Evolutionary conservation across 2,329 filamentous ascomycete genomes (phyloP), one percentile per base, ranked within the genome.

Genomic region (Aspergillus sp.): DNA sequence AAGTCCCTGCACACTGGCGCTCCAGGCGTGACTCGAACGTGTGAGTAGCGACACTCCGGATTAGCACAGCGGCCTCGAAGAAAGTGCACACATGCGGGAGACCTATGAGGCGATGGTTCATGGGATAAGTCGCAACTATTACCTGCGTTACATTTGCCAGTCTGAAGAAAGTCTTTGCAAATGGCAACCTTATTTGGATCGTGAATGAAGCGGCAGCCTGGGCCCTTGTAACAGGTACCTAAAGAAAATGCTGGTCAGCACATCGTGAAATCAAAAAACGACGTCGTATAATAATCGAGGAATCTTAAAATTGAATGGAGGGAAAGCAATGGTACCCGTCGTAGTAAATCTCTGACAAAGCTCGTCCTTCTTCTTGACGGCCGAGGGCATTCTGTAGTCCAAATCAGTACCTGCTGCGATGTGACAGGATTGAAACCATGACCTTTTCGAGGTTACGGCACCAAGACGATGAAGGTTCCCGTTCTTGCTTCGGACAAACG

Each of bases 31-130:
- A 95, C 88, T 74, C 88, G 85, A 70, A 92, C 87, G 82, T 99
- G 95, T 73, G 91, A 85, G 84, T 96, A 98, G 66, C 86, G 90
- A 80, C 95, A 98, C 69, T 89, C 85, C 71, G 88, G 80, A 74
- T 97, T 97, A 71, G 89, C 90, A 82, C 95, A 98, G 74, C 92
- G 91, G 72, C 93, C 93, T 76, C 91, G 91, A 76, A 92, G 86
- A 81, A 92, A 97, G 81, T 97, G 93, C 76, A 95, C 80, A 82
- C 95, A 98, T 64, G 90, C 87, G 60, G 95, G 93, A 58, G 91
- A 91, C 78, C 94, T 91, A 77, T 97, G 86, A 67, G 92, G 87
- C 59, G 86, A 91, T 66, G 91, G 82, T 52, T 95, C 89, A 84
- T 98, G 95, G 66, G 93, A 97, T 63, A 98, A 85, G 79, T 96